A percentile compares a stretch with the other conserved stretches of the same genome.
phyloP scores from a whole-genome alignment of 345 rosid species.

The Adansonia digitata region DNA sequence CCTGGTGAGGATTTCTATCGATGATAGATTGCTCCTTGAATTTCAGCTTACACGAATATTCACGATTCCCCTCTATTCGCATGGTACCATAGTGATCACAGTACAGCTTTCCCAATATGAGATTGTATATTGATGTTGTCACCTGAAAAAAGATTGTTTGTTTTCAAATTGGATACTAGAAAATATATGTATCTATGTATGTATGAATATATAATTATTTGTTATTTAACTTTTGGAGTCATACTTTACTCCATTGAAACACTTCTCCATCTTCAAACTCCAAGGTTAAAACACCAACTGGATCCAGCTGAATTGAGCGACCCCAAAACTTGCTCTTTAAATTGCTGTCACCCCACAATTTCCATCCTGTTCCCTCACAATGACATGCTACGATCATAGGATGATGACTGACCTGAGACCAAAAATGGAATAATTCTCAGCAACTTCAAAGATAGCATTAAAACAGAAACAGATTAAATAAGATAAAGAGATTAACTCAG shows the following conservation, averaged over 20 bases:
- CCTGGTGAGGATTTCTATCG: constrained; percentile 99
- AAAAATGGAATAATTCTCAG: constrained; percentile 15
- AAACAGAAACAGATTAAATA: not conserved
- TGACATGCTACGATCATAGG: constrained; percentile 98
- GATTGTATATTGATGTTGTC: constrained; percentile 96
- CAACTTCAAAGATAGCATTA: not conserved
- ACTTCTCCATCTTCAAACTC: constrained; percentile 95
- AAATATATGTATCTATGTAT: not conserved
- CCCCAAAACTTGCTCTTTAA: constrained; percentile 99
- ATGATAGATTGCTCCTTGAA: constrained; percentile 98
- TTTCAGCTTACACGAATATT: constrained; percentile 84
- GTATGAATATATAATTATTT: not conserved
- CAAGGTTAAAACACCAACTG: constrained; percentile 81
- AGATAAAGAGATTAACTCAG: not conserved
- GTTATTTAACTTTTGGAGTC: not conserved
- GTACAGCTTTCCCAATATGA: constrained; percentile 89
- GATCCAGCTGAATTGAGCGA: constrained; percentile 97
- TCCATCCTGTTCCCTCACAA: constrained; percentile 98
- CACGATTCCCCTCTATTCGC: constrained; percentile 71
- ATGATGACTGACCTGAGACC: constrained; percentile 98
- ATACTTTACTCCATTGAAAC: constrained; percentile 94
- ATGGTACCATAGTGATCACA: constrained; percentile 98
- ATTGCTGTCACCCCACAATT: constrained; percentile 97
- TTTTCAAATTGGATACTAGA: not conserved
- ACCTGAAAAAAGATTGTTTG: constrained; percentile 47